Base-by-base conservation (phyloP, 2,329 filamentous ascomycete species). In the Orbilia javanica region DNA sequence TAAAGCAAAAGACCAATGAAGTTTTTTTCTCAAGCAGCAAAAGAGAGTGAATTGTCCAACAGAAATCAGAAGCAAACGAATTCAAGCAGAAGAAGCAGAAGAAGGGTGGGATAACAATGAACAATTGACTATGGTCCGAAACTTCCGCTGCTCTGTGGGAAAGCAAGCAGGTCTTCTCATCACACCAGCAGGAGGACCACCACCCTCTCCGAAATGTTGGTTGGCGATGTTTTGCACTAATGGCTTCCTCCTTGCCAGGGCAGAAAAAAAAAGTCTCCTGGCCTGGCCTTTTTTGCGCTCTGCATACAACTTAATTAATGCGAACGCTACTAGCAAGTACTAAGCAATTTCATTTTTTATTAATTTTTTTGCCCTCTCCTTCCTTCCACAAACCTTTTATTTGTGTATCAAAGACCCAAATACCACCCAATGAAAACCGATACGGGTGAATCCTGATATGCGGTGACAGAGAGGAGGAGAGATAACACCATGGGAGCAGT, bases 181-280 rank as follows among this genome's bases (percentile, higher is more conserved):
- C 55, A 60, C 55, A 60, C 55, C 34, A 60, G n/a, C n/a, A n/a
- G n/a, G n/a, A n/a, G n/a, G n/a, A n/a, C n/a, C 27, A 36, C 52
- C 50, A 53, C 46, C 36, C 62, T 8, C 48, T 52, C 36, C 53
- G 36, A 31, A 44, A 66, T 74, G 67, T 68, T 78, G 67, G 74
- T 68, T 78, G 62, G 74, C 62, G 74, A 78, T 78, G 74, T 72
- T 78, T 78, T 78, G 74, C 74, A 78, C 74, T 78, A 78, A 72
- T 78, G 74, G 74, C 74, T 42, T 31, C 64, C 22, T 63, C 67
- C 55, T 60, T 39, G 60, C 50, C 62, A 78, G 67, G 74, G 74
- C 42, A 67, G 3, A 39, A 20, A 44, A 70, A 71, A 78, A 71
- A 71, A 36, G 52, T 67, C 67, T 72, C 60, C 48, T 48, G 55